phyloP scores from a whole-genome alignment of 2,329 filamentous ascomycete genomes.

The Penicillium glabrum region DNA sequence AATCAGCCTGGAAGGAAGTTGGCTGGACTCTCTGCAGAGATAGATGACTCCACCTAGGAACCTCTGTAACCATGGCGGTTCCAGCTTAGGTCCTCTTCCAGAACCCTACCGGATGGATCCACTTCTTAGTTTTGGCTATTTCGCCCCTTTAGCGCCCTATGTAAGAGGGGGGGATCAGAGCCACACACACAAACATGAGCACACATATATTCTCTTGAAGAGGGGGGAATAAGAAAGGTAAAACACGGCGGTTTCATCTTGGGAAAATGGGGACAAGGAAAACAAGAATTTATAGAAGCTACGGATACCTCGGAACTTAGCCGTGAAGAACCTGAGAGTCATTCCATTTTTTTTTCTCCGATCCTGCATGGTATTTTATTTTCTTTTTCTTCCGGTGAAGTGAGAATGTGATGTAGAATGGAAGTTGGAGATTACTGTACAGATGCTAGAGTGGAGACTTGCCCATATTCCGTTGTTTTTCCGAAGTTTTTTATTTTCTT shows the following conservation, averaged over 20 bases:
- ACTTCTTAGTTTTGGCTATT: background rate
- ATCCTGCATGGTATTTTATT: background rate
- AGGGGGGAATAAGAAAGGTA: background rate
- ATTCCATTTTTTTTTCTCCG: background rate
- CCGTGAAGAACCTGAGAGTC: background rate
- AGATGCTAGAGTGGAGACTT: background rate
- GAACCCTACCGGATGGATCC: conserved; percentile 1
- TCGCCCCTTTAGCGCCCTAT: background rate
- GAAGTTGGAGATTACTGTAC: background rate
- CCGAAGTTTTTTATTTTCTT: background rate
- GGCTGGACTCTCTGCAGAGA: background rate
- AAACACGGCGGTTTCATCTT: conserved; percentile 1
- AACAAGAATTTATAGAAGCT: background rate
- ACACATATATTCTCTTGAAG: too few relatives aligned
- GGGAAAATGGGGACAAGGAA: background rate
- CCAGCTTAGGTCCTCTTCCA: conserved; percentile 12
- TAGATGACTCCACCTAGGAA: background rate
- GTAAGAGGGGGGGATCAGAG: background rate
- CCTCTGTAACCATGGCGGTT: conserved; percentile 17
- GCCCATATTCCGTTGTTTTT: background rate
- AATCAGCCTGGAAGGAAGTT: background rate
- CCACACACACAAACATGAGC: background rate
- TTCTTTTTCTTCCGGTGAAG: background rate
- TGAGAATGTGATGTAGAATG: background rate
- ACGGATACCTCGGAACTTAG: background rate